Evolutionary conservation across 176 grass and related monocot genomes (phyloP).

Genomic region (Bolboschoenus planiculmis): DNA sequence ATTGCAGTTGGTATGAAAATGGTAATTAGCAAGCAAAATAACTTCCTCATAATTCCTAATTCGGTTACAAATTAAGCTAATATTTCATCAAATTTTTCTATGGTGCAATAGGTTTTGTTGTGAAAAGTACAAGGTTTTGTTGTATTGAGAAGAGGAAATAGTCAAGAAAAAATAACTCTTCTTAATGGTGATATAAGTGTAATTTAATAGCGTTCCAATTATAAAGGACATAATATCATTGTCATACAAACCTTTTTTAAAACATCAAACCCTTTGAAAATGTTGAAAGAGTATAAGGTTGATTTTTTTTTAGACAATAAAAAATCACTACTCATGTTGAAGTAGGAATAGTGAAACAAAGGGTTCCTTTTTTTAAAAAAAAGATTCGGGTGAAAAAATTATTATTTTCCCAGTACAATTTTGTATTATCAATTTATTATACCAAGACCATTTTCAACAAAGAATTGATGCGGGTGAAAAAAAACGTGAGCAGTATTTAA

Average conservation of each 20-base stretch:
- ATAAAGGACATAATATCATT: not conserved
- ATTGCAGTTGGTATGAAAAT: not conserved
- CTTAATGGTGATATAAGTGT: not conserved
- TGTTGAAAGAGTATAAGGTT: too few species aligned
- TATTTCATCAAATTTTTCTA: not conserved
- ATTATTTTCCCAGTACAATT: too few species aligned
- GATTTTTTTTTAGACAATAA: too few species aligned
- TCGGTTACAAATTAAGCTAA: not conserved
- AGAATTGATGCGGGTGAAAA: too few species aligned
- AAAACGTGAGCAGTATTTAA: too few species aligned
- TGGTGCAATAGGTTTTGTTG: not conserved
- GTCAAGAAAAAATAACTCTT: not conserved
- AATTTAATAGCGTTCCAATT: not conserved
- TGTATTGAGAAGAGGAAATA: not conserved
- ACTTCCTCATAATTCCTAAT: not conserved
- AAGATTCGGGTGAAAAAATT: too few species aligned
- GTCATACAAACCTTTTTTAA: not conserved
- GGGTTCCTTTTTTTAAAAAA: too few species aligned
- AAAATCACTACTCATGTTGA: too few species aligned
- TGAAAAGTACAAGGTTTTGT: too few species aligned
- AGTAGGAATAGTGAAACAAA: too few species aligned
- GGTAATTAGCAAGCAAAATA: not conserved
- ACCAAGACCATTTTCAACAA: too few species aligned
- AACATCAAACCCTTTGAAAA: not conserved
- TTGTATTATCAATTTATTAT: too few species aligned